Conservation (phyloP, 2,329 filamentous ascomycete species). For the Hypomyces rosellus region DNA sequence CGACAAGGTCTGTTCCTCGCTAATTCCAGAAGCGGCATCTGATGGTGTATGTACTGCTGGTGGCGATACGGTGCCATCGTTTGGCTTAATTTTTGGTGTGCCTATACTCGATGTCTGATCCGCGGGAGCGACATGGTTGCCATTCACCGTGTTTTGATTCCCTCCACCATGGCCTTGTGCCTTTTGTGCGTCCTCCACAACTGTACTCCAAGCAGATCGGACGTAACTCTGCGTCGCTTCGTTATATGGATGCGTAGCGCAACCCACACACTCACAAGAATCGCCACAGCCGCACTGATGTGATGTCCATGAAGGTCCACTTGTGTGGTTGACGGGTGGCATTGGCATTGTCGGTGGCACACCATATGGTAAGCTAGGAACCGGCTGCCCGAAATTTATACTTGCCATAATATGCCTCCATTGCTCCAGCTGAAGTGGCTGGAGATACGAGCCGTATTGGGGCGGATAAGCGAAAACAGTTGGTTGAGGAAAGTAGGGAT, state of each 20-base stretch:
- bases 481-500: conserved; percentile 35
- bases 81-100: conserved; percentile 9
- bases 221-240: conserved; percentile 52
- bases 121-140: conserved; percentile 16
- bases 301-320: conserved; percentile 26
- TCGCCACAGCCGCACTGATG: conserved; percentile 57
- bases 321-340: conserved; percentile 14
- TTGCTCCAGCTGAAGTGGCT: conserved; percentile 48
- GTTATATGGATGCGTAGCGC: conserved; percentile 62
- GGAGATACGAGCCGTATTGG: conserved; percentile 48
- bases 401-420: conserved; percentile 44
- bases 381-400: conserved; percentile 31
- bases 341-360: conserved; percentile 18
- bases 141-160: conserved; percentile 19
- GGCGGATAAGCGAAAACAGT: conserved; percentile 48
- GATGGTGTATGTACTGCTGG: conserved; percentile 40
- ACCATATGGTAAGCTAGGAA: conserved; percentile 22
- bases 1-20: conserved; percentile 46
- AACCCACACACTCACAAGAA: conserved; percentile 61
- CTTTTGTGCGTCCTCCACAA: conserved; percentile 29
- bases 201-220: conserved; percentile 40
- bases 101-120: conserved; percentile 12
- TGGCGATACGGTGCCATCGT: conserved; percentile 31
- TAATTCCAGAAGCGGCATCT: conserved; percentile 36
- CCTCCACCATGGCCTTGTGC: conserved; percentile 16